Base-by-base conservation (phyloP, 2,329 filamentous ascomycete genomes). In the Zalaria obscura region DNA sequence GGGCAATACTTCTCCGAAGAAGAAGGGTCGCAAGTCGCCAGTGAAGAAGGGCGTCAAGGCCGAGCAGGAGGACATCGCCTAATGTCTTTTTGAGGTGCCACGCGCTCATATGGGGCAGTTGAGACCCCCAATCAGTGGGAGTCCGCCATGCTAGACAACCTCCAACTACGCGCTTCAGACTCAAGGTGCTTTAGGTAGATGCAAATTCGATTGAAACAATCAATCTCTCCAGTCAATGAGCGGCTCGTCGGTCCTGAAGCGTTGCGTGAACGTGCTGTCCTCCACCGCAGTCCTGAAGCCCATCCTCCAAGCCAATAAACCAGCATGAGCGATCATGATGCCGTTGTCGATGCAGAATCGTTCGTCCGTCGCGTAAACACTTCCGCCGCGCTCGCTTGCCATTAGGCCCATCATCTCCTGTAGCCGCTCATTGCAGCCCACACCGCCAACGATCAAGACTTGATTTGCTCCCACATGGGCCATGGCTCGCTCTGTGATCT, bases 321-420 rank as follows among this genome's bases (percentile, higher is more conserved):
- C 91, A 2, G 91, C 91, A 61, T 98, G 89, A 1, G 91, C 91
- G 66, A 98, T 98, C 91, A 98, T 98, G 57, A 98, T 96, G 38
- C 91, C 91, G 55, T 98, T 98, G 63, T 98, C 91, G 52, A 98
- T 98, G 60, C 91, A 98, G 60, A 94, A 98, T 36, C 91, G 73
- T 68, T 98, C 91, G 59, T 98, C 91, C 0, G 89, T 96, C 25
- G 91, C 88, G 64, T 83, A 95, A 3, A 96, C 85, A 54, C 78
- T 88, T 3, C 91, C 91, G 40, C 87, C 85, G 32, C 91, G 70
- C 60, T 94, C 88, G 36, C 69, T 70, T 10, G 88, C 89, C 91
- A 98, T 98, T 37, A 82, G 70, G 10, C 85, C 88, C 91, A 98
- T 98, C 91, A 98, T 98, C 54, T 93, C 78, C 67, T 98, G 91